Evolutionary conservation across 371 early-diverging fungal species (phyloP).

Genomic region (Syncephalastrum monosporum): DNA sequence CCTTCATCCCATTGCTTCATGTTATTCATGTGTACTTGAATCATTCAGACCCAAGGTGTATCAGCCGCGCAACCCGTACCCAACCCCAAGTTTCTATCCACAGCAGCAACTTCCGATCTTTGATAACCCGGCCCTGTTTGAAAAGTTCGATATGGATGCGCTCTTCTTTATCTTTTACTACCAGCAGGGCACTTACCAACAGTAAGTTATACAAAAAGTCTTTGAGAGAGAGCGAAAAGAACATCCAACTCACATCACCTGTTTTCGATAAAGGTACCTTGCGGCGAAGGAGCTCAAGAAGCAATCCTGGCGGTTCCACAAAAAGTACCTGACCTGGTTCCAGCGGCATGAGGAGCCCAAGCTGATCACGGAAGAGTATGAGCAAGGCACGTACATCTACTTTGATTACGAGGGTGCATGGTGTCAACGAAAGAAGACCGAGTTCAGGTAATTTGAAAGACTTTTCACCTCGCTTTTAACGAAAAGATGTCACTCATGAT

Average conservation of each 20-base stretch:
- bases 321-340: constrained; percentile 99
- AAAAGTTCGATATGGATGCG: constrained; percentile 95
- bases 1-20: background rate
- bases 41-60: constrained; percentile 63
- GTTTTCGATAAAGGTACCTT: constrained; percentile 60
- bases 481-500: no score
- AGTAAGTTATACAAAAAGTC: constrained; percentile 57
- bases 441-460: constrained; percentile 69
- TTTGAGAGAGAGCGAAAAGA: background rate
- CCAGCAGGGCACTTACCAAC: constrained; percentile 94
- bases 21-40: background rate
- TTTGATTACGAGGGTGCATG: constrained; percentile 99
- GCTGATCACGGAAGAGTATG: constrained; percentile 96
- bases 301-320: constrained; percentile 99
- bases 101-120: constrained; percentile 80
- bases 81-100: constrained; percentile 89
- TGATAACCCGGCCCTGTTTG: constrained; percentile 80
- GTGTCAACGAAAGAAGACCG: constrained; percentile 97
- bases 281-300: constrained; percentile 96
- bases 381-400: constrained; percentile 98
- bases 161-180: constrained; percentile 99
- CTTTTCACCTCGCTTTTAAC: no score
- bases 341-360: constrained; percentile 98
- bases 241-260: background rate
- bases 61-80: constrained; percentile 74